Evolutionary conservation across 305 asterid species (phyloP), one percentile per base, ranked within the genome.

Genomic region (Fraxinus dipetala): DNA sequence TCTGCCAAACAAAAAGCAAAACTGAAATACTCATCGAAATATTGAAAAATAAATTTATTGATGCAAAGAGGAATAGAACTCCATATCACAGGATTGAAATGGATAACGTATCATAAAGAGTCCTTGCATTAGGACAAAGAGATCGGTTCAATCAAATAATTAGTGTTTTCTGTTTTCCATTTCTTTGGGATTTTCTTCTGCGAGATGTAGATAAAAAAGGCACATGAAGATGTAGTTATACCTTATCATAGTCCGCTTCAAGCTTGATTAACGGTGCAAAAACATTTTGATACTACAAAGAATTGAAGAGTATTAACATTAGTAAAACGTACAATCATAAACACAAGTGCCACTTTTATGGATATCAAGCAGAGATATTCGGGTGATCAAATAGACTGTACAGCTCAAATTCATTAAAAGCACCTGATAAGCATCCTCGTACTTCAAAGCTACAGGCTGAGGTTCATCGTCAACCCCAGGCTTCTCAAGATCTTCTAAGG

Each of bases 401-500:
- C 26, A n/a, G 10, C 16, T 72, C 76, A 72, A 16, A 84, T 77
- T 78, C 73, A 69, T 40, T 16, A 75, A 80, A 77, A 28, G 85
- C 82, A 96, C 99, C 99, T 96, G 99, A 87, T 96, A 96, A 82
- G 99, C 99, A 92, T 96, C 99, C 88, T 94, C 98, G 83, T 96
- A 96, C 89, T 96, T 96, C 91, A 88, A 83, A 69, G 86, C 98
- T 79, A 94, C 99, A 78, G 97, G 85, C 87, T 96, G 98, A 79
- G 99, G 98, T 89, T 96, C 99, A 72, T 96, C 99, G 87, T 96
- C 99, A 72, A 96, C 98, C 32, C 98, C 98, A 82, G 99, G 99
- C 93, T 96, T 96, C 93, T 96, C 98, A 79, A 96, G 99, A 91
- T 96, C 99, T 88, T 96, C 99, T 86, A 96, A 85, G 80, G 96